phyloP scores from a whole-genome alignment of 768 basidiomycete species.

The Gautieria morchelliformis region DNA sequence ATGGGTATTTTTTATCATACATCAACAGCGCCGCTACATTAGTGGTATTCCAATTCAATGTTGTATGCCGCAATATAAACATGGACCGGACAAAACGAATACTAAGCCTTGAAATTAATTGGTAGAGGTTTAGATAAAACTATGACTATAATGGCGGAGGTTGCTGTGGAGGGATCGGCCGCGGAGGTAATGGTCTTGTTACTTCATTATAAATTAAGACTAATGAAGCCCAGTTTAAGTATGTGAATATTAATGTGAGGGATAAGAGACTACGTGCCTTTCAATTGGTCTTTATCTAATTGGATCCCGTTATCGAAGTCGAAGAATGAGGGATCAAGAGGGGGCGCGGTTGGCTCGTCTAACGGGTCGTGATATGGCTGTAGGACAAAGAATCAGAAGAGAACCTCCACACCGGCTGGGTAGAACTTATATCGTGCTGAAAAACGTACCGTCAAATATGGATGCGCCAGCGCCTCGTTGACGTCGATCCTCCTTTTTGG shows the following conservation, averaged over 20 bases:
- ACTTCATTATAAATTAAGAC: slow-evolving; percentile 27
- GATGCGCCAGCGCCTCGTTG: slow-evolving; percentile 79
- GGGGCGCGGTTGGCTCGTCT: slow-evolving; percentile 78
- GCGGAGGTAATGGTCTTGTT: slow-evolving; percentile 13
- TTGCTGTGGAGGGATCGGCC: slow-evolving; percentile 12
- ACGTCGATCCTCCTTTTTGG: slow-evolving; percentile 86
- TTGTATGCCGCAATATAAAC: neutral
- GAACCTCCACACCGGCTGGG: neutral
- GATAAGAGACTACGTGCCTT: slow-evolving; percentile 33
- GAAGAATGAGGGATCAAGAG: slow-evolving; percentile 70
- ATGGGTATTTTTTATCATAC: no score
- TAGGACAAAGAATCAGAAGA: neutral
- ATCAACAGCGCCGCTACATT: no score
- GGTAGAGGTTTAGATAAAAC: neutral
- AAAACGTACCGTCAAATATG: slow-evolving; percentile 62
- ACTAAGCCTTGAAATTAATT: neutral
- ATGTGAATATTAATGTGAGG: neutral
- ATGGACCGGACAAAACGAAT: no score
- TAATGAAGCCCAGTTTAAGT: slow-evolving; percentile 8
- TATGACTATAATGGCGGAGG: slow-evolving; percentile 3
- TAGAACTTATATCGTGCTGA: neutral
- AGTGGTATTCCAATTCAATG: neutral
- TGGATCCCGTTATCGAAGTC: slow-evolving; percentile 70
- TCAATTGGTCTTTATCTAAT: slow-evolving; percentile 56
- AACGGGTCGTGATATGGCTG: slow-evolving; percentile 83